A percentile compares a stretch with the other conserved stretches of the same genome.
phyloP scores from a whole-genome alignment of 2,329 filamentous ascomycete genomes.

The Nemania diffusa region DNA sequence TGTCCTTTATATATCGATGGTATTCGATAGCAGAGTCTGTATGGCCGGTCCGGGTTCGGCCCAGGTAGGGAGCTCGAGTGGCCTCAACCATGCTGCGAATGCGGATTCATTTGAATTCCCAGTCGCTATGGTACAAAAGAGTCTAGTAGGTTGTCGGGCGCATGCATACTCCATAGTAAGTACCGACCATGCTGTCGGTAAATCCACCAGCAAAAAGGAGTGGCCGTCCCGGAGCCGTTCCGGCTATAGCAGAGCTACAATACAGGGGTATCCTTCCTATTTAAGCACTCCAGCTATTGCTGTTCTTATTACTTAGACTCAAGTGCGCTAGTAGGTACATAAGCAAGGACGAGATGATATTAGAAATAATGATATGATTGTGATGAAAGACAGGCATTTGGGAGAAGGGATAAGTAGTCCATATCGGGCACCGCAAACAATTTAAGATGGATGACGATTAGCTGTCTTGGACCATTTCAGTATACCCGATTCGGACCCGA shows the following conservation, averaged over 20 bases:
- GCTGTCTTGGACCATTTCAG: neutral
- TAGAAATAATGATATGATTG: no score
- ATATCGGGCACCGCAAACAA: no score
- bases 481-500: neutral
- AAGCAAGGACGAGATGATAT: no score
- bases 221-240: slow-evolving; percentile 30
- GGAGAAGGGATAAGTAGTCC: no score
- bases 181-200: neutral
- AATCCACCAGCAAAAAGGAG: neutral
- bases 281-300: no score
- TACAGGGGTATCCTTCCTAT: neutral
- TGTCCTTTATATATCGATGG: slow-evolving; percentile 17
- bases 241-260: slow-evolving; percentile 24
- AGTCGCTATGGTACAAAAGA: neutral
- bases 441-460: no score
- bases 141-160: neutral
- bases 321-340: no score
- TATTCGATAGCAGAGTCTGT: neutral
- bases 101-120: neutral
- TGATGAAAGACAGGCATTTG: no score
- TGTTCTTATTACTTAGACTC: no score
- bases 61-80: neutral
- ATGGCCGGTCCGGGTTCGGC: slow-evolving; percentile 20
- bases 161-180: neutral
- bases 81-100: neutral